A percentile compares a stretch with the other conserved stretches of the same genome.
Evolutionary conservation across 345 rosid species (phyloP).

Genomic region (Citrus maxima): DNA sequence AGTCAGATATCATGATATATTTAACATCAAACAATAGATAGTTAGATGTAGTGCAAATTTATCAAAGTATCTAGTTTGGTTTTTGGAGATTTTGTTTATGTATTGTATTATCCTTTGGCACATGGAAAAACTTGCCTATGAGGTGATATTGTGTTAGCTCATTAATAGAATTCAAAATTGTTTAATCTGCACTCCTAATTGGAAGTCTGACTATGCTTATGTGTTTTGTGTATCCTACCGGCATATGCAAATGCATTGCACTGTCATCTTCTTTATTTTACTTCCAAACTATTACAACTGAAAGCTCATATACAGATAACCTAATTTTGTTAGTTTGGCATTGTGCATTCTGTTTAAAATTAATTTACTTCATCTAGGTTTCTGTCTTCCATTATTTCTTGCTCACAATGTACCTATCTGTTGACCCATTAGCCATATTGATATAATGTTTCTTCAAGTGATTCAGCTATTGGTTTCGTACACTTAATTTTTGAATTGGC

Average conservation of each 20-base stretch:
- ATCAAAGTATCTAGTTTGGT: not conserved
- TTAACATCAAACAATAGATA: not conserved
- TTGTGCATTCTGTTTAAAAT: not conserved
- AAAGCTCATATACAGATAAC: not conserved
- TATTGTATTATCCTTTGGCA: not conserved
- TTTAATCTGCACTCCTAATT: not conserved
- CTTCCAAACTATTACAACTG: not conserved
- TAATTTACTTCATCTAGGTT: not conserved
- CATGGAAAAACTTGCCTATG: not conserved
- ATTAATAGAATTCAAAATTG: not conserved
- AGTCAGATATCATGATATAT: not conserved
- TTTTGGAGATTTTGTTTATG: not conserved
- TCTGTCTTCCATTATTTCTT: not conserved
- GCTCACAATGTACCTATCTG: not conserved
- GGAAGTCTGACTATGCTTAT: not conserved
- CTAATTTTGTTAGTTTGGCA: not conserved
- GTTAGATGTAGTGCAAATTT: not conserved
- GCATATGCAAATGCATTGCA: not conserved
- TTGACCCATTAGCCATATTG: not conserved
- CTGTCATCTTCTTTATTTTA: not conserved
- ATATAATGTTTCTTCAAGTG: not conserved
- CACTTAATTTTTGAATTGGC: not conserved
- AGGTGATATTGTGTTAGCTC: not conserved
- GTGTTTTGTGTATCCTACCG: not conserved
- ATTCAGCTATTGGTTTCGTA: not conserved